Evolutionary conservation across 2,329 filamentous ascomycete genomes (phyloP).

Genomic region (Pseudohalonectria lignicola): DNA sequence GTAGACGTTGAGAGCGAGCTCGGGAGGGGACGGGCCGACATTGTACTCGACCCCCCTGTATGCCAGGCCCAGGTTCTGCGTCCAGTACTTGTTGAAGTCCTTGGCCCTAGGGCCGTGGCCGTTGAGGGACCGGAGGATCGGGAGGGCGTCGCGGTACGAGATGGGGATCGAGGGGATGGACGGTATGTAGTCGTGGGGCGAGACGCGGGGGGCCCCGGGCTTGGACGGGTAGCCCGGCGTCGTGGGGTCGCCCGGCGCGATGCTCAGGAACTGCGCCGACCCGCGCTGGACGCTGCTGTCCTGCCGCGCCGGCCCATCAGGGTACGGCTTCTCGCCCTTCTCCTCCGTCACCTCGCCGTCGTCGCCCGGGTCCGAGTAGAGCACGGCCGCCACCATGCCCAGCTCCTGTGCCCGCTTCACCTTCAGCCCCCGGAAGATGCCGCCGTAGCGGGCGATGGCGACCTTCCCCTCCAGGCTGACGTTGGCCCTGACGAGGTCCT

Average conservation of each 20-base stretch:
- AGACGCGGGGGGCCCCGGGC: conserved; percentile 68
- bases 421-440: conserved; percentile 81
- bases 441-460: conserved; percentile 74
- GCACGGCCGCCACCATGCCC: conserved; percentile 74
- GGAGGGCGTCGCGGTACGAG: conserved; percentile 77
- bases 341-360: conserved; percentile 73
- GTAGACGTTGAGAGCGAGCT: conserved; percentile 54
- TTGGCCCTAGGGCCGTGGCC: conserved; percentile 71
- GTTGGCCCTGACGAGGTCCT: conserved; percentile 67
- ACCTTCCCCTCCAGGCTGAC: conserved; percentile 75
- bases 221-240: conserved; percentile 91
- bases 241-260: conserved; percentile 64
- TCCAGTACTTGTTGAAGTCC: conserved; percentile 65
- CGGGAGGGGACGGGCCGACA: conserved; percentile 68
- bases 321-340: conserved; percentile 71
- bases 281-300: conserved; percentile 85
- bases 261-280: conserved; percentile 71
- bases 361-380: conserved; percentile 84
- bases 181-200: conserved; percentile 60
- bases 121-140: conserved; percentile 82
- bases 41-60: conserved; percentile 78
- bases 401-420: conserved; percentile 86
- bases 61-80: conserved; percentile 56
- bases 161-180: conserved; percentile 86
- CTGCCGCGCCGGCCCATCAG: conserved; percentile 75